Base-by-base conservation (phyloP, 257 asterid species). In the Fraxinus cuspidata region DNA sequence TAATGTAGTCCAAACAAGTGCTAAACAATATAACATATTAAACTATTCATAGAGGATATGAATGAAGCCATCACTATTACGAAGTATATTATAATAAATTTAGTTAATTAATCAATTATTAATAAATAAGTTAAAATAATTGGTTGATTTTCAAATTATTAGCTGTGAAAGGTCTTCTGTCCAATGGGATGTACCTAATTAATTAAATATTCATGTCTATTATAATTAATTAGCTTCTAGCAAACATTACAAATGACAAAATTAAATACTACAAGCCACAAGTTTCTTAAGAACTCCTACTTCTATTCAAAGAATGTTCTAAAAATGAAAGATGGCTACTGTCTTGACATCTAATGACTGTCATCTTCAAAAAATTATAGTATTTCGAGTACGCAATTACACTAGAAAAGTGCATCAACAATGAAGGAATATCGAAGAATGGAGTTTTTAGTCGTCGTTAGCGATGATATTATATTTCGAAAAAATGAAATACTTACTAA, bases 231-330 rank as follows among this genome's bases (percentile, higher is more conserved):
- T 58, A 9, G 2, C 70, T 58, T 53, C 66, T 37, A 21, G n/a
- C 77, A 63, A 72, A 77, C 78, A 76, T 34, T 58, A 76, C 72
- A 81, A 81, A 9, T 81, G 81, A 76, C 78, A 77, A 76, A 76
- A 63, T 63, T 25, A 80, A 80, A 71, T 75, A 51, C 71, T 15
- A 16, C 1, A 21, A n/a, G 40, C 37, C 74, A 27, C 73, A 70
- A 69, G 25, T 66, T 73, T 34, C 34, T 37, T 18, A 16, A 42
- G 35, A 67, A 72, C 29, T 74, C 76, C 37, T 1, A 63, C 18
- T 60, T 51, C 6, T 53, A 71, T 35, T 74, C 79, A 69, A 74
- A 74, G 80, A 75, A 80, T 70, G 80, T 75, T 75, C 72, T 58
- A 74, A 28, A 44, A 58, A 75, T 29, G 32, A 70, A 64, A 79